These are phyloP conservation scores for Elsinoe fawcettii DNA, from an alignment of 2,329 filamentous ascomycete genomes.

Conservation along the genomic window DNA sequence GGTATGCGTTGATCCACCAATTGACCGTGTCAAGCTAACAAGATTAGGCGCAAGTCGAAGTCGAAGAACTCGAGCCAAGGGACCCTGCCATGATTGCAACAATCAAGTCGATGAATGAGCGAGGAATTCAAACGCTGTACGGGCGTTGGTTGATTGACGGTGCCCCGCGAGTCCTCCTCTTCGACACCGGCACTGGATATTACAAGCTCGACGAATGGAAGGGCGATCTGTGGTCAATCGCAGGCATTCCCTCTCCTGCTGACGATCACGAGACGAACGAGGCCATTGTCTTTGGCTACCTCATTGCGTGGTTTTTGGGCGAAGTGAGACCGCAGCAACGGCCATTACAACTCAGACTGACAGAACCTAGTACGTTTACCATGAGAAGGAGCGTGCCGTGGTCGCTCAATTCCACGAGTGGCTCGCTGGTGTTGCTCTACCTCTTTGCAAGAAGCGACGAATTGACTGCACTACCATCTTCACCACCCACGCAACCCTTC, in stretches of 20 bases:
- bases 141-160: slow-evolving; percentile 97
- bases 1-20: slow-evolving; percentile 44
- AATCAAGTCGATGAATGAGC: slow-evolving; percentile 85
- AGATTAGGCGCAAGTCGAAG: slow-evolving; percentile 82
- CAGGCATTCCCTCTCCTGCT: slow-evolving; percentile 87
- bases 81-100: slow-evolving; percentile 71
- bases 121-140: slow-evolving; percentile 83
- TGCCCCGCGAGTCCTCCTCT: slow-evolving; percentile 83
- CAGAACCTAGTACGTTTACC: slow-evolving; percentile 69
- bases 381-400: slow-evolving; percentile 84
- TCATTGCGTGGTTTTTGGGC: slow-evolving; percentile 96
- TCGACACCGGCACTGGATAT: slow-evolving; percentile 92
- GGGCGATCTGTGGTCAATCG: slow-evolving; percentile 83
- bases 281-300: slow-evolving; percentile 92
- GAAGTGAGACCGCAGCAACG: slow-evolving; percentile 55
- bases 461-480: slow-evolving; percentile 98
- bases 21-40: slow-evolving; percentile 22
- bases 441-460: slow-evolving; percentile 82
- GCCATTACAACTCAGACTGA: slow-evolving; percentile 20
- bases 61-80: slow-evolving; percentile 82
- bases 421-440: slow-evolving; percentile 88
- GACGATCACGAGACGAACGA: slow-evolving; percentile 94
- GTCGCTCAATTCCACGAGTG: slow-evolving; percentile 99
- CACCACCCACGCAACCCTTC: slow-evolving; percentile 91
- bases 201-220: slow-evolving; percentile 94